These are phyloP conservation scores for Skeletonema tropicum DNA, from an alignment of 108 stramenopile species.

Conservation along the genomic window DNA sequence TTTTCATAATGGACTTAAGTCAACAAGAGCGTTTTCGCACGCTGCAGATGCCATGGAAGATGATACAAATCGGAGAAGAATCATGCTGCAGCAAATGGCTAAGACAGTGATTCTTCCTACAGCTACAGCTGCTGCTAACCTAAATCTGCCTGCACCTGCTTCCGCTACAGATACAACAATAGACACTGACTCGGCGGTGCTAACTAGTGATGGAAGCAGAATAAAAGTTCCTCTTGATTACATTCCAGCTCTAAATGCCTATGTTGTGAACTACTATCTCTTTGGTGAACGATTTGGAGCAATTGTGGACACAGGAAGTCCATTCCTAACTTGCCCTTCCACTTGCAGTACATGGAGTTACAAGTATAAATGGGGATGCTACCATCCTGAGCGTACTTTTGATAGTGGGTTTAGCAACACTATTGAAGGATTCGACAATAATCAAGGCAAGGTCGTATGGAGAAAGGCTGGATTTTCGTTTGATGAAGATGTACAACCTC, in stretches of 20 bases:
- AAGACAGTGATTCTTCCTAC: not conserved
- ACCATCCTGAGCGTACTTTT: slow-evolving; percentile 42
- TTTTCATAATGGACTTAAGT: too few relatives aligned
- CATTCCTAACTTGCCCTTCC: slow-evolving; percentile 59
- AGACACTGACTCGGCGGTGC: not conserved
- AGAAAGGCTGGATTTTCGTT: slow-evolving; percentile 51
- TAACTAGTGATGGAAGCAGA: slow-evolving; percentile 11
- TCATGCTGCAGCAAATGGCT: slow-evolving; percentile 4
- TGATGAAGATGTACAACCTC: slow-evolving; percentile 16
- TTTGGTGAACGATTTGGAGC: slow-evolving; percentile 54
- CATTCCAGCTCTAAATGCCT: slow-evolving; percentile 39
- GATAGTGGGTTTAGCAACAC: slow-evolving; percentile 48
- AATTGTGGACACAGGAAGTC: slow-evolving; percentile 71
- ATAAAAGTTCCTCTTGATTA: slow-evolving; percentile 47
- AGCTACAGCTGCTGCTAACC: not conserved
- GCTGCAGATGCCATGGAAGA: not conserved
- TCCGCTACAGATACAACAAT: not conserved
- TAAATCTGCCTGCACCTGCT: not conserved
- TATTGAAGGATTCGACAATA: slow-evolving; percentile 62
- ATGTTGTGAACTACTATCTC: slow-evolving; percentile 51
- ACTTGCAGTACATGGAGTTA: slow-evolving; percentile 33
- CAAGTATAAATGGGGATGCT: slow-evolving; percentile 54
- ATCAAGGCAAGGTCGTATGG: slow-evolving; percentile 69
- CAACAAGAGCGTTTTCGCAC: too few relatives aligned
- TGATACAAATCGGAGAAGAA: not conserved